Percentiles rank a stretch among this genome's conserved stretches.
phyloP scores from a whole-genome alignment of 768 basidiomycete genomes.

The Dioszegia aurantiaca region DNA sequence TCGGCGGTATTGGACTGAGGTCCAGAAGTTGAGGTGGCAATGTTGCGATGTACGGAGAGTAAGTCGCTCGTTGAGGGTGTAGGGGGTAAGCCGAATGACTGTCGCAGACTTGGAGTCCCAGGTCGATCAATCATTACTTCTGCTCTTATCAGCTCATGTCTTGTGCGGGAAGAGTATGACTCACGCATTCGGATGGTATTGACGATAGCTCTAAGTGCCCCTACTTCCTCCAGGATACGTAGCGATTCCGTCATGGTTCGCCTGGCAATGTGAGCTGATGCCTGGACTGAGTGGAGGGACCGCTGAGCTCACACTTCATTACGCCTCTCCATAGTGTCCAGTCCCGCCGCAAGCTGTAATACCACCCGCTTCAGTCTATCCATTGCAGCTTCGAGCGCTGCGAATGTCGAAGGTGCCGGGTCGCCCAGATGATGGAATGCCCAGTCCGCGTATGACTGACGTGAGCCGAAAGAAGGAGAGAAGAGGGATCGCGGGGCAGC shows the following conservation, averaged over 20 bases:
- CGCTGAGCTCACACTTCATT: conserved; percentile 33
- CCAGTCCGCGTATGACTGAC: conserved; percentile 32
- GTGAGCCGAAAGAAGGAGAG: conserved; percentile 21
- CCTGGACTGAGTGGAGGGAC: background rate
- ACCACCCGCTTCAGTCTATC: conserved; percentile 24
- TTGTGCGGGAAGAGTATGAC: conserved; percentile 9
- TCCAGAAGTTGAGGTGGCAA: too few relatives aligned
- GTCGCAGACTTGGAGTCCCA: conserved; percentile 1
- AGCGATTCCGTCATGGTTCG: conserved; percentile 42
- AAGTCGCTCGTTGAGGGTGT: background rate
- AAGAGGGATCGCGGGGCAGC: conserved; percentile 18
- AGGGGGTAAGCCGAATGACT: conserved; percentile 4
- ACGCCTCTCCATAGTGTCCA: conserved; percentile 40
- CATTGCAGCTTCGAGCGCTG: conserved; percentile 18
- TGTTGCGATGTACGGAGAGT: background rate
- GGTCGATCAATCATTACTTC: conserved; percentile 42
- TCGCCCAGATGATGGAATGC: conserved; percentile 23
- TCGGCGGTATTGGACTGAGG: background rate
- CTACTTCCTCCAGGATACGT: conserved; percentile 37
- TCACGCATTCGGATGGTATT: conserved; percentile 38
- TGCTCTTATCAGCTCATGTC: background rate
- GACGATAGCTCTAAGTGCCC: conserved; percentile 32
- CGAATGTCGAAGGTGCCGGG: background rate
- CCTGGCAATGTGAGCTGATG: conserved; percentile 4
- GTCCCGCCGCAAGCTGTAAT: conserved; percentile 27